These are phyloP conservation scores for Xylaria intraflava DNA, from an alignment of 495 filamentous ascomycete genomes.

Conservation along the genomic window DNA sequence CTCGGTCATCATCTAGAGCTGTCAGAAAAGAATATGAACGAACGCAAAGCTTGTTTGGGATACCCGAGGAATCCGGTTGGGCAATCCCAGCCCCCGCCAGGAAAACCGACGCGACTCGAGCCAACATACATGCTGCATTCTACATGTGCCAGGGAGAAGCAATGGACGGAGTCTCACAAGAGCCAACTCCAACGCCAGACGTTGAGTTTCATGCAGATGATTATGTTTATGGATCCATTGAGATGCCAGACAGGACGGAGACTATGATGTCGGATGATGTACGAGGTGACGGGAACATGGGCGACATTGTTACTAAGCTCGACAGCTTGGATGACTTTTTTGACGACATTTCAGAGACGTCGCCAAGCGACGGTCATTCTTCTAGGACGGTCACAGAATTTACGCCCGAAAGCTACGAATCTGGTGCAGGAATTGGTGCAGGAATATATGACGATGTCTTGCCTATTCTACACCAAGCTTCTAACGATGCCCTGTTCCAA, in stretches of 20 bases:
- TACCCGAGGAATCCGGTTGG: slow-evolving; percentile 94
- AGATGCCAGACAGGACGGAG: slow-evolving; percentile 57
- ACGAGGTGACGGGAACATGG: slow-evolving; percentile 61
- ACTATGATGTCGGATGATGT: slow-evolving; percentile 90
- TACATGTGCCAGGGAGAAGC: slow-evolving; percentile 65
- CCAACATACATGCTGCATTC: slow-evolving; percentile 94
- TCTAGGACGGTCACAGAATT: slow-evolving; percentile 60
- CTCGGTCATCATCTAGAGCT: slow-evolving; percentile 67
- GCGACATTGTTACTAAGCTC: slow-evolving; percentile 81
- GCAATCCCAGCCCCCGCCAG: slow-evolving; percentile 89
- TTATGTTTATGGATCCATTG: slow-evolving; percentile 75
- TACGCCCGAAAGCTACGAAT: slow-evolving; percentile 57
- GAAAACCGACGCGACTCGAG: slow-evolving; percentile 73
- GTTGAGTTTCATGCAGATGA: slow-evolving; percentile 91
- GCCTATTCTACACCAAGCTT: slow-evolving; percentile 74
- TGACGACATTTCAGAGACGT: slow-evolving; percentile 51
- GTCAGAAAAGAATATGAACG: slow-evolving; percentile 91
- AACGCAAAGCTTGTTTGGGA: slow-evolving; percentile 90
- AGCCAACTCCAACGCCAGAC: slow-evolving; percentile 69
- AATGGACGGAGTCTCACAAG: slow-evolving; percentile 47
- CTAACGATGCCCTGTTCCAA: slow-evolving; percentile 69
- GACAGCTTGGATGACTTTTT: slow-evolving; percentile 96
- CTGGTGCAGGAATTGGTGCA: slow-evolving; percentile 72
- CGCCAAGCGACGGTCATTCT: slow-evolving; percentile 49
- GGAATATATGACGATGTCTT: slow-evolving; percentile 91